Evolutionary conservation across 164 flowering plant species (phyloP), one percentile per base, ranked within the genome.

Genomic region (Sedum album): DNA sequence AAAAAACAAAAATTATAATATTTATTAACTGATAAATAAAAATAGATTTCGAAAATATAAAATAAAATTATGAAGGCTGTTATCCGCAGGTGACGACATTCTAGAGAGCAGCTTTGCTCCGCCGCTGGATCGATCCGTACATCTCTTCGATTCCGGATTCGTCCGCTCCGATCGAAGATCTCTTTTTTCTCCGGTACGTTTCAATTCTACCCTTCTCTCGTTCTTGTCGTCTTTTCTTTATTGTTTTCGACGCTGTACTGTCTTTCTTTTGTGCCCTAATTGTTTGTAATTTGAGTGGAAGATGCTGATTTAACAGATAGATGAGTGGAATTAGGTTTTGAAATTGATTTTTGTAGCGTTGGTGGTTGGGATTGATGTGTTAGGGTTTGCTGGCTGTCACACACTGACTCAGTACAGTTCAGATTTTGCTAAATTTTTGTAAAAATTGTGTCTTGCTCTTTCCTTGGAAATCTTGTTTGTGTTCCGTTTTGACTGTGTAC

Each of bases 71-170:
- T n/a, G n/a, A n/a, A n/a, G n/a, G n/a, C n/a, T n/a, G n/a, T n/a
- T n/a, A n/a, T n/a, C n/a, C n/a, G n/a, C n/a, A n/a, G n/a, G n/a
- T n/a, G n/a, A n/a, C n/a, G n/a, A n/a, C n/a, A n/a, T n/a, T n/a
- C n/a, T n/a, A n/a, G n/a, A n/a, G 48, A 44, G 48, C 57, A n/a
- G 57, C 57, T 51, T 10, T 26, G 23, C 28, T 10, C 60, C 33
- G 15, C 62, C 62, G 62, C 62, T 28, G 18, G 31, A 57, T 57
- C n/a, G 33, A 57, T 26, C 62, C 62, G 62, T 57, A 30, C n/a
- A 57, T 20, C 6, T 14, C 6, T 15, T 28, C 33, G 62, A 57
- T 57, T 57, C 62, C 33, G 1, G 62, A 11, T 13, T 57, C 31
- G 28, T 13, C 33, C 31, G 5, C 20, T 18, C 62, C 33, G 31